These are phyloP conservation scores for Thielaviopsis musarum DNA, from an alignment of 2,329 filamentous ascomycete species.

Conservation along the genomic window DNA sequence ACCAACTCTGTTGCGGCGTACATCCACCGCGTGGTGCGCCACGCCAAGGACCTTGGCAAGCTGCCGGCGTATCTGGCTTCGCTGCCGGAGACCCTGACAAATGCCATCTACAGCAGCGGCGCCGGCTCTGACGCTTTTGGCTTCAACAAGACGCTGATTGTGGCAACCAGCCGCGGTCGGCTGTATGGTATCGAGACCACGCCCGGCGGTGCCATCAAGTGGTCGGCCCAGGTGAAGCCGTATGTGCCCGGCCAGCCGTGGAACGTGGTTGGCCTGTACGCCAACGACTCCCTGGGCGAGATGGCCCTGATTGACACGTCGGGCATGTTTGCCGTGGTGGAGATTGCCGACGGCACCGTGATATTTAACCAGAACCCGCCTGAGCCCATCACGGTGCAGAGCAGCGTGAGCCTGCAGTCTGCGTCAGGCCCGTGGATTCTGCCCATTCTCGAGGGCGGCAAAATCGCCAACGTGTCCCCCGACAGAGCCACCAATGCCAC, in stretches of 20 bases:
- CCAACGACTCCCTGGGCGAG: constrained; percentile 37
- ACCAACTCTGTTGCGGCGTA: constrained; percentile 70
- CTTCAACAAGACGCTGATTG: constrained; percentile 68
- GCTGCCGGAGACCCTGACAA: constrained; percentile 52
- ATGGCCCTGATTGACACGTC: constrained; percentile 41
- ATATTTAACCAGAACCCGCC: constrained; percentile 25
- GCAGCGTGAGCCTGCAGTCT: constrained; percentile 36
- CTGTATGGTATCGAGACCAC: constrained; percentile 67
- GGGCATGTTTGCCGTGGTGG: constrained; percentile 40
- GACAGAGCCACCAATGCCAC: constrained; percentile 33
- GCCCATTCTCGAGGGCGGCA: constrained; percentile 33
- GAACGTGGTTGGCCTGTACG: constrained; percentile 50
- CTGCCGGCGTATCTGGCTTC: constrained; percentile 57
- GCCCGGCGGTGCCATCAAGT: constrained; percentile 55
- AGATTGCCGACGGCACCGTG: constrained; percentile 34
- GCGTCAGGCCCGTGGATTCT: constrained; percentile 35
- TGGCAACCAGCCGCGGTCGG: constrained; percentile 64
- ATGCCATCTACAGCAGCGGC: constrained; percentile 43
- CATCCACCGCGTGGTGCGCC: constrained; percentile 67
- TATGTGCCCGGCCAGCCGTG: constrained; percentile 39
- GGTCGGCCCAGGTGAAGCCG: constrained; percentile 51
- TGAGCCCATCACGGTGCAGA: constrained; percentile 22
- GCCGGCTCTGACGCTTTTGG: constrained; percentile 58
- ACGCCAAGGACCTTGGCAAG: constrained; percentile 59
- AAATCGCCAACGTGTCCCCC: constrained; percentile 28